Conservation (phyloP, 352 stramenopile genomes). For the Phytophthora ohioensis region DNA sequence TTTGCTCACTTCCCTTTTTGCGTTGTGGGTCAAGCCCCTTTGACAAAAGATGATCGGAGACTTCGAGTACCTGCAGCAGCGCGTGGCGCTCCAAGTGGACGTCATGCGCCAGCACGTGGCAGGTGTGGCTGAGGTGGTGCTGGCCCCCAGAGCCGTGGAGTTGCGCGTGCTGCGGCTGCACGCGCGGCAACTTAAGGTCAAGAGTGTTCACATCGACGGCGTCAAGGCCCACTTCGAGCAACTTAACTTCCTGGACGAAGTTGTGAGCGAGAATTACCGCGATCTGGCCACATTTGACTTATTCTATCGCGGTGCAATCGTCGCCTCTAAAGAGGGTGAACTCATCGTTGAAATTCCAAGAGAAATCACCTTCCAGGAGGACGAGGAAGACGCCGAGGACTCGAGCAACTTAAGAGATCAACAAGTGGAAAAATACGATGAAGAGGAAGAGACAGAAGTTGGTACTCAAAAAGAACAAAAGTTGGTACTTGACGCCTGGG, state of each 20-base stretch:
- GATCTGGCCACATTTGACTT: conserved; percentile 86
- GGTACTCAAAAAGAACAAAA: conserved; percentile 38
- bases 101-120: conserved; percentile 67
- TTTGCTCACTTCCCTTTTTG: conserved; percentile 4
- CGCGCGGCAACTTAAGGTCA: conserved; percentile 76
- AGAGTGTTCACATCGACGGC: conserved; percentile 64
- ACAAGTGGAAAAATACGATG: conserved; percentile 37
- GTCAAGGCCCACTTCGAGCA: conserved; percentile 75
- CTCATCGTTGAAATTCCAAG: conserved; percentile 79
- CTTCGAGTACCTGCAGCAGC: conserved; percentile 89
- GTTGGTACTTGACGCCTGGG: conserved; percentile 71
- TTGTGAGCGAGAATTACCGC: conserved; percentile 83
- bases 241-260: conserved; percentile 77
- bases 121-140: conserved; percentile 76
- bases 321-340: conserved; percentile 86
- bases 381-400: conserved; percentile 52
- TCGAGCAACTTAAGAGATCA: conserved; percentile 48
- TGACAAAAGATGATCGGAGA: conserved; percentile 72
- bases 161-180: conserved; percentile 76
- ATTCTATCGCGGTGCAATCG: conserved; percentile 87
- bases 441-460: conserved; percentile 50
- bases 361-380: conserved; percentile 63
- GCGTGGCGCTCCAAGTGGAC: conserved; percentile 78
- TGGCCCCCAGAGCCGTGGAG: conserved; percentile 65
- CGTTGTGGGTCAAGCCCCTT: not conserved